phyloP scores from a whole-genome alignment of 495 filamentous ascomycete genomes.

The Penicillium pancosmium region DNA sequence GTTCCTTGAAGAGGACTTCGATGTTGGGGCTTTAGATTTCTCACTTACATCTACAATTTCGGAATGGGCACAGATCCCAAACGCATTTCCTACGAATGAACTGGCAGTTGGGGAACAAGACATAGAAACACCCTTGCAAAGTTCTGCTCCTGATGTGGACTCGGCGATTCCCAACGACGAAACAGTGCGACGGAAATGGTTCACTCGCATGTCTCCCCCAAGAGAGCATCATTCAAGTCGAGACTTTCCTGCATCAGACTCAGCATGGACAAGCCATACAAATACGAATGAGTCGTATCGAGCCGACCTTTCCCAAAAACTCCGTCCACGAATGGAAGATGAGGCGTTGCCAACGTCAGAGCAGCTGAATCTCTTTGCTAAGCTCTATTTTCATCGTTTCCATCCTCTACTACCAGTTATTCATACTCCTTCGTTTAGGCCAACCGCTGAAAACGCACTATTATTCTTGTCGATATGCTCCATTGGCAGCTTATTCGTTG shows the following conservation, averaged over 20 bases:
- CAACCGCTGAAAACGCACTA: conserved; percentile 31
- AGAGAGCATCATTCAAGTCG: conserved; percentile 1
- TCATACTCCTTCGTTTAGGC: conserved; percentile 34
- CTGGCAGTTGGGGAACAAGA: not conserved
- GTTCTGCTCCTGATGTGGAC: conserved; percentile 3
- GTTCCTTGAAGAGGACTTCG: conserved; percentile 30
- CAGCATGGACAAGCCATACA: conserved; percentile 11
- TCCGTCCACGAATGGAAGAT: conserved; percentile 27
- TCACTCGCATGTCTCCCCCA: conserved; percentile 15
- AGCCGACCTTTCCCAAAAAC: conserved; percentile 28
- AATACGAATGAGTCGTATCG: conserved; percentile 31
- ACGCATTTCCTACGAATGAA: not conserved
- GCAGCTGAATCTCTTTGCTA: conserved; percentile 33
- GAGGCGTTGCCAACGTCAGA: conserved; percentile 30
- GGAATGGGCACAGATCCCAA: conserved; percentile 29
- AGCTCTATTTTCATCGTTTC: conserved; percentile 36
- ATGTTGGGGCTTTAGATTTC: conserved; percentile 30
- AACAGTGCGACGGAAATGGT: conserved; percentile 23
- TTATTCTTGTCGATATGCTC: conserved; percentile 38
- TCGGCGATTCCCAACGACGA: conserved; percentile 5
- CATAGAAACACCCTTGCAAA: conserved; percentile 9
- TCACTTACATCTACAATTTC: conserved; percentile 27
- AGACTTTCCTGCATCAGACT: not conserved
- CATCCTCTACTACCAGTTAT: conserved; percentile 33
- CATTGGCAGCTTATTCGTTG: conserved; percentile 38